phyloP scores from a whole-genome alignment of 1,139 yeast species.

The Pneumocystis sp. region DNA sequence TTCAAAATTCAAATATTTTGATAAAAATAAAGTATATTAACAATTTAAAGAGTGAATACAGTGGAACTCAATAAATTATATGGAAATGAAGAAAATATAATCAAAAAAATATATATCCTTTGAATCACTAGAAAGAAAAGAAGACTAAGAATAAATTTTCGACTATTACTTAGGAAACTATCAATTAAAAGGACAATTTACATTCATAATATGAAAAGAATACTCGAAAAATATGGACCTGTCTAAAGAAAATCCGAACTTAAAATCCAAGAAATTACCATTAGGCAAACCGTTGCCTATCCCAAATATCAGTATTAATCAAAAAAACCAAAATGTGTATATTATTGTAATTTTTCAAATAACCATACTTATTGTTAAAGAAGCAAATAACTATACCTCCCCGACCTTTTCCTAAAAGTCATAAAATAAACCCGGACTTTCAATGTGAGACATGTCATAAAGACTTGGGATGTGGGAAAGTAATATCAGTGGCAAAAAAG shows the following conservation, averaged over 20 bases:
- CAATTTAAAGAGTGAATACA: background rate
- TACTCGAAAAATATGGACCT: background rate
- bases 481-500: constrained; percentile 11
- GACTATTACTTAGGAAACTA: background rate
- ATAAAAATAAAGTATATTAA: background rate
- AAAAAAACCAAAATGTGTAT: background rate
- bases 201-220: background rate
- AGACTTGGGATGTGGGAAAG: background rate
- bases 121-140: background rate
- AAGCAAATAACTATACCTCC: background rate
- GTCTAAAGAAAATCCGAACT: background rate
- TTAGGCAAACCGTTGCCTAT: background rate
- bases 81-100: background rate
- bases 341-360: background rate
- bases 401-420: background rate
- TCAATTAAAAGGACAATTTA: background rate
- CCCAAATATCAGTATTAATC: background rate
- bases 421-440: background rate
- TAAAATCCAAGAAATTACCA: background rate
- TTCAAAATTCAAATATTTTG: background rate
- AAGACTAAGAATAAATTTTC: background rate
- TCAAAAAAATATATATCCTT: background rate
- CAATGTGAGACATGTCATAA: background rate
- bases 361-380: background rate
- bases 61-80: background rate